Evolutionary conservation across 257 asterid genomes (phyloP), one percentile per base, ranked within the genome.

Genomic region (Linderniella brevidens): DNA sequence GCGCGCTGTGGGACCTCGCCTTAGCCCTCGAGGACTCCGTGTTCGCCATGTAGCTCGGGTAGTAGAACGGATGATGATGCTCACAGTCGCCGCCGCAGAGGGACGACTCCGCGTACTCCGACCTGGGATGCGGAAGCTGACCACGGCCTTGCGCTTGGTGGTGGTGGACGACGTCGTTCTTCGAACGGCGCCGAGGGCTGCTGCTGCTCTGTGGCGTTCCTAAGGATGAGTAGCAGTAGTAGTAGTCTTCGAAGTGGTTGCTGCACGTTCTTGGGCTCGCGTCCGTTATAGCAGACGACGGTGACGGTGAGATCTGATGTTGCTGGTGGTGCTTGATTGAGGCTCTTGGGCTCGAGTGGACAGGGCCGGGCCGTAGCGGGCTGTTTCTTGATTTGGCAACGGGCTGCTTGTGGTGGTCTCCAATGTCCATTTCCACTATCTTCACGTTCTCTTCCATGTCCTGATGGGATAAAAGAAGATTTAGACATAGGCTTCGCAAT

Each of bases 1-100:
- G 98, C n/a, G 94, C 96, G 36, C 98, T 88, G 8, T 88, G 98
- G n/a, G 98, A 88, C 32, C 98, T 72, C 5, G 68, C 87, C 56
- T 88, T 88, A 19, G 96, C 96, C 62, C 79, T 58, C 0, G 95
- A 88, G 8, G 98, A 88, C 66, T 84, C 71, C 0, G 98, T 88
- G 57, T 80, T 80, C 6, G 98, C 86, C 96, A 88, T 88, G 63
- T 88, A 88, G 54, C 61, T 76, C 1, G 98, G 98, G 60, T 80
- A 74, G 56, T 79, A 82, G 0, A 74, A 72, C 16, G 61, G 76
- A 43, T 84, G 94, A 20, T 38, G 59, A 73, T 59, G 73, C 17
- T 73, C 62, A 25, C 32, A 2, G 6, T 6, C 32, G 32, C 32
- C 32, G 32, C 32, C 32, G n/a, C n/a, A n/a, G n/a, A n/a, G n/a